phyloP scores from a whole-genome alignment of 768 basidiomycete species.

The Tephrocybe sp. region DNA sequence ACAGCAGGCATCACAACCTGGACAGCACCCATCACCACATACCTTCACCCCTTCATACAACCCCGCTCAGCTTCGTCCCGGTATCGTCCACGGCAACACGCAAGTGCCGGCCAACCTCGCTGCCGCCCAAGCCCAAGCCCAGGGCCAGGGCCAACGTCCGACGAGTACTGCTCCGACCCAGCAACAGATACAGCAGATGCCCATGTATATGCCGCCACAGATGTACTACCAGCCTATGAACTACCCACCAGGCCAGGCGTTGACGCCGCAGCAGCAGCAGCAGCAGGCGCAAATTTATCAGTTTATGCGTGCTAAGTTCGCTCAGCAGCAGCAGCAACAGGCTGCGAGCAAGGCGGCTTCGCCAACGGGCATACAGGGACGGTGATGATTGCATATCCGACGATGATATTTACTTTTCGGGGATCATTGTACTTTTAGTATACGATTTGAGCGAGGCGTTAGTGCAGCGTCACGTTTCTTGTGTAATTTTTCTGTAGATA shows the following conservation, averaged over 20 bases:
- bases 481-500: conserved; percentile 1
- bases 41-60: conserved; percentile 31
- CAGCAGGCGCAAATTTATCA: conserved; percentile 10
- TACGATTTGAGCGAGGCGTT: background rate
- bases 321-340: conserved; percentile 2
- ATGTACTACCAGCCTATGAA: conserved; percentile 19
- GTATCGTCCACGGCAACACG: conserved; percentile 25
- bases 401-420: too few relatives aligned
- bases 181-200: conserved; percentile 11
- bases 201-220: conserved; percentile 18
- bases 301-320: background rate
- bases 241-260: conserved; percentile 10
- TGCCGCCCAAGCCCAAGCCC: conserved; percentile 17
- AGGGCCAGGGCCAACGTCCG: conserved; percentile 5
- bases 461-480: background rate
- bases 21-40: conserved; percentile 23
- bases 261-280: conserved; percentile 10
- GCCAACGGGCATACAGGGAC: conserved; percentile 14
- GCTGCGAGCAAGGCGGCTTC: conserved; percentile 10
- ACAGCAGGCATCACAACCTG: conserved; percentile 13
- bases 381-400: too few relatives aligned
- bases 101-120: conserved; percentile 20
- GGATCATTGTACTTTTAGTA: conserved; percentile 4
- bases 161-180: conserved; percentile 13
- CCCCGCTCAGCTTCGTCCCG: conserved; percentile 32